Percentiles rank a stretch among this genome's conserved stretches.
phyloP scores from a whole-genome alignment of 306 rosid species.

The Rosa persica region DNA sequence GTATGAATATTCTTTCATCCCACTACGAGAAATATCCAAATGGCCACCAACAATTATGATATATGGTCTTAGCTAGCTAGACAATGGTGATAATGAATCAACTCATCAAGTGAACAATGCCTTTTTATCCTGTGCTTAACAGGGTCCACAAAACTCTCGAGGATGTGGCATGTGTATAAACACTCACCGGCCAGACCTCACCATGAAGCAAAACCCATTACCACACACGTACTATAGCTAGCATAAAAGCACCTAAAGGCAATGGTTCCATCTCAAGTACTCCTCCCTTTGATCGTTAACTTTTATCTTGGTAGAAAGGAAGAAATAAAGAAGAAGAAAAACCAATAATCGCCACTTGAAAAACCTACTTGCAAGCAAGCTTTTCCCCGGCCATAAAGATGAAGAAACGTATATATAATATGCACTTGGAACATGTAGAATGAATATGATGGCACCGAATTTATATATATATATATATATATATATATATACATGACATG shows the following conservation, averaged over 20 bases:
- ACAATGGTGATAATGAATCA: background rate
- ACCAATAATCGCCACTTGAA: background rate
- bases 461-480: background rate
- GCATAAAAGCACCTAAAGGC: background rate
- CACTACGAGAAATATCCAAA: background rate
- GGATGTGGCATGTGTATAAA: background rate
- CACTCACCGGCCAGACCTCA: background rate
- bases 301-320: background rate
- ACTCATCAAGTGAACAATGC: background rate
- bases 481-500: background rate
- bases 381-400: background rate
- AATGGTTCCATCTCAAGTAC: background rate
- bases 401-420: background rate
- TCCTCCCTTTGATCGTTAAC: background rate
- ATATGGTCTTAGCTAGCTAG: background rate
- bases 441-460: background rate
- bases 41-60: background rate
- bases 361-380: background rate
- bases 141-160: background rate
- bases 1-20: background rate
- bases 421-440: background rate
- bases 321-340: background rate
- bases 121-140: background rate
- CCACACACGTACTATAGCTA: background rate
- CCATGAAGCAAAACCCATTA: background rate